Evolutionary conservation across 2,329 filamentous ascomycete species (phyloP).

Genomic region (Bipolaris zeicola): DNA sequence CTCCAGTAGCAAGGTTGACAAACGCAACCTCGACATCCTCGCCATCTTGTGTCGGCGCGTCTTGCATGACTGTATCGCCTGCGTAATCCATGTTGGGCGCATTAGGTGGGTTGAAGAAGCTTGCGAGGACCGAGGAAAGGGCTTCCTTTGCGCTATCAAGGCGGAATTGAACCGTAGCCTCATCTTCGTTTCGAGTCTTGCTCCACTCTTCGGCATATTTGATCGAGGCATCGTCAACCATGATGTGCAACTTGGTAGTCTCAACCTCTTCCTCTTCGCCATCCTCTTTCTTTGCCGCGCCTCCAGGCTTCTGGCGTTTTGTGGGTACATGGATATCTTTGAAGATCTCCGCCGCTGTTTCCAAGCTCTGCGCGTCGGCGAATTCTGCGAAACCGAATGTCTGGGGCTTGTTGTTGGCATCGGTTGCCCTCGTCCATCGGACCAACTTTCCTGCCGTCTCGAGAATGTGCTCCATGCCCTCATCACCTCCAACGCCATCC

Average conservation of each 20-base stretch:
- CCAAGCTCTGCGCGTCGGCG: conserved; percentile 86
- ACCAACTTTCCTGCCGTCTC: conserved; percentile 76
- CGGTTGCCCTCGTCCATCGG: conserved; percentile 80
- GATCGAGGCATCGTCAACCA: conserved; percentile 80
- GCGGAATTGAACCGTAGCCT: conserved; percentile 67
- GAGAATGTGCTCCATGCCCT: conserved; percentile 78
- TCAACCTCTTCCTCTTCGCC: conserved; percentile 57
- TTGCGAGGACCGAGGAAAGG: conserved; percentile 70
- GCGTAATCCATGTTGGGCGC: conserved; percentile 59
- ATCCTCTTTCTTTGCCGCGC: conserved; percentile 48
- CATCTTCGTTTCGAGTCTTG: conserved; percentile 67
- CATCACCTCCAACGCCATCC: conserved; percentile 75
- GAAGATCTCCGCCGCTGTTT: conserved; percentile 82
- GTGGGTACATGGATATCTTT: conserved; percentile 80
- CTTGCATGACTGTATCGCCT: conserved; percentile 73
- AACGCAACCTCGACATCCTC: conserved; percentile 81
- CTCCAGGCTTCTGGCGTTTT: conserved; percentile 69
- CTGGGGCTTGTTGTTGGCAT: conserved; percentile 79
- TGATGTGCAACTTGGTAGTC: conserved; percentile 69
- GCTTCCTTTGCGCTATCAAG: conserved; percentile 71
- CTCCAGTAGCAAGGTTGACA: conserved; percentile 73
- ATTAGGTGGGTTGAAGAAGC: conserved; percentile 70
- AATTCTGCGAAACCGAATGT: conserved; percentile 96
- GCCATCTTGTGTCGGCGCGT: conserved; percentile 60
- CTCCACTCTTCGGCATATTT: conserved; percentile 87